phyloP scores from a whole-genome alignment of 176 grass and related monocot genomes.

The Phoenix roebelenii region DNA sequence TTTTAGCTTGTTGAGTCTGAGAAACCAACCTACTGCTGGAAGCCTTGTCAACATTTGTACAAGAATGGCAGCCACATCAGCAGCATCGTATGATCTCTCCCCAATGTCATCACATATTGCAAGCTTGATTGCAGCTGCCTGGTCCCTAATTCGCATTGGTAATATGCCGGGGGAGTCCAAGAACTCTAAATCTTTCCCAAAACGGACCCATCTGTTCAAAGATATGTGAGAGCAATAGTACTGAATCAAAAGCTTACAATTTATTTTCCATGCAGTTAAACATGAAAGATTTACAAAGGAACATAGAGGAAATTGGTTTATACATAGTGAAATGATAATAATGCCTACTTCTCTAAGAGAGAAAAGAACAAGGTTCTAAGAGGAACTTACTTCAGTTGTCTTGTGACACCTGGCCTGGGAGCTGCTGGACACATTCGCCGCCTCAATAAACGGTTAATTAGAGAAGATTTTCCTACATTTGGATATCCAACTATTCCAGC shows the following conservation, averaged over 20 bases:
- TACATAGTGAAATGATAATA: too few species aligned
- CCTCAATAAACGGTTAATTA: conserved; percentile 93
- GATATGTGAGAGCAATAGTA: conserved; percentile 1
- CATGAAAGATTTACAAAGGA: too few species aligned
- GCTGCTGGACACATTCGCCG: conserved; percentile 96
- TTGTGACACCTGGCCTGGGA: conserved; percentile 90
- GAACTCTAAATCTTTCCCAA: conserved; percentile 80
- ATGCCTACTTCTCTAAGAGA: too few species aligned
- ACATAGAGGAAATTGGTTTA: too few species aligned
- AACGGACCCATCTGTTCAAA: conserved; percentile 79
- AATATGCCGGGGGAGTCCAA: conserved; percentile 97
- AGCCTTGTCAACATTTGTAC: conserved; percentile 68
- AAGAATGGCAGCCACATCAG: conserved; percentile 67
- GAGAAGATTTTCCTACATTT: conserved; percentile 94
- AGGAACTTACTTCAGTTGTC: conserved; percentile 73
- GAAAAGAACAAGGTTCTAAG: background rate
- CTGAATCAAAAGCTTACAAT: too few species aligned
- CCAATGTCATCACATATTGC: conserved; percentile 98
- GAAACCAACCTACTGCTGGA: conserved; percentile 53
- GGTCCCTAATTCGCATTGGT: conserved; percentile 93
- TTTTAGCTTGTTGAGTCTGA: too few species aligned
- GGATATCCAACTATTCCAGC: conserved; percentile 99
- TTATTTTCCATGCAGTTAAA: too few species aligned
- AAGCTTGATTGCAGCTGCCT: conserved; percentile 85
- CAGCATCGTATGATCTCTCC: conserved; percentile 87